phyloP scores from a whole-genome alignment of 2,329 filamentous ascomycete species.

The Botrytis cinerea region DNA sequence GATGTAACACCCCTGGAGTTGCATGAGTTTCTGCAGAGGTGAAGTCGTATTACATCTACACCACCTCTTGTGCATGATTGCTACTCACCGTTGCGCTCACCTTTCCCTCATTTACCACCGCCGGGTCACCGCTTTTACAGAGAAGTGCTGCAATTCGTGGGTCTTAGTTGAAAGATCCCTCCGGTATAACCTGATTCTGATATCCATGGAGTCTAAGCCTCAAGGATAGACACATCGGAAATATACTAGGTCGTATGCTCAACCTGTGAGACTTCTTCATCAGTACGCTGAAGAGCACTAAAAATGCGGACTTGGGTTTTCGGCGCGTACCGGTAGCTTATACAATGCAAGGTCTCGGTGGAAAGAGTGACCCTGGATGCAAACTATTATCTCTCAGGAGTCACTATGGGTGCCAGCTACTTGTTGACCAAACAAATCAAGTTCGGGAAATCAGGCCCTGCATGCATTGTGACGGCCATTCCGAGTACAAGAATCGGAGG shows the following conservation, averaged over 20 bases:
- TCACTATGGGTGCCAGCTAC: not conserved
- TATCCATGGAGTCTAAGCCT: slow-evolving; percentile 14
- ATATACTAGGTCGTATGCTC: not conserved
- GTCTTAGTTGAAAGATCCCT: not conserved
- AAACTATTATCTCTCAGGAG: not conserved
- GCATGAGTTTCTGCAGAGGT: slow-evolving; percentile 9
- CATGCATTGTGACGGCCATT: not conserved
- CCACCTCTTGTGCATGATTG: slow-evolving; percentile 4
- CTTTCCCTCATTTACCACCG: not conserved
- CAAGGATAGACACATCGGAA: not conserved
- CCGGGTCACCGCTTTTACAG: slow-evolving; percentile 2
- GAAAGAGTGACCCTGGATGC: not conserved
- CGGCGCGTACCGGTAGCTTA: not conserved
- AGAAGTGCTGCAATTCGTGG: not conserved
- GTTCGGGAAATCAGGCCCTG: not conserved
- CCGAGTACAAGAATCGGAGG: not conserved
- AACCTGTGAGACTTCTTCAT: slow-evolving; percentile 5
- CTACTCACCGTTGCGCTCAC: not conserved
- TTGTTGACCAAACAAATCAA: not conserved
- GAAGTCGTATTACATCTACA: not conserved
- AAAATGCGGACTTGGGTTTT: not conserved
- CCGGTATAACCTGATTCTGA: not conserved
- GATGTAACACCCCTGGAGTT: slow-evolving; percentile 19
- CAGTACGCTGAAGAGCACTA: not conserved
- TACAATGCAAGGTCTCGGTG: not conserved